phyloP scores from a whole-genome alignment of 352 stramenopile genomes.

The Phytophthora syringae region DNA sequence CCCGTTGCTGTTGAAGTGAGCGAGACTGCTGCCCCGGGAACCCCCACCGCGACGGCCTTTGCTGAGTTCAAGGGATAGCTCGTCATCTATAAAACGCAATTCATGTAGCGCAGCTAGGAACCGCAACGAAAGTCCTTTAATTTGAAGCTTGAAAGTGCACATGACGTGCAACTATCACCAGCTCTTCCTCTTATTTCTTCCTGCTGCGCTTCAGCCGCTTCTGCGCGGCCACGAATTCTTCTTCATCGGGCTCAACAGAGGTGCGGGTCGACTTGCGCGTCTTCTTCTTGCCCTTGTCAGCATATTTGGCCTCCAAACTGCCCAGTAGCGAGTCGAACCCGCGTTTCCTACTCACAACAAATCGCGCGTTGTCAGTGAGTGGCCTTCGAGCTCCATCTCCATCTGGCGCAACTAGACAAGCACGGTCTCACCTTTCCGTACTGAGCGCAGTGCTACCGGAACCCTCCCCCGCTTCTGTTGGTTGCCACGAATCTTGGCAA shows the following conservation, averaged over 20 bases:
- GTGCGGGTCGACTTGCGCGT: slow-evolving; percentile 34
- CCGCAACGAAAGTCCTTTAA: not conserved
- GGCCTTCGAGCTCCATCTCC: not conserved
- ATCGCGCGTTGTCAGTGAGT: slow-evolving; percentile 7
- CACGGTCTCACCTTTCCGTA: slow-evolving; percentile 42
- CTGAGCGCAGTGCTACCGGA: slow-evolving; percentile 41
- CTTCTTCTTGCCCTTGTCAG: slow-evolving; percentile 51
- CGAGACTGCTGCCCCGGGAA: slow-evolving; percentile 25
- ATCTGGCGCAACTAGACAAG: not conserved
- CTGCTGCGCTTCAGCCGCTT: slow-evolving; percentile 52
- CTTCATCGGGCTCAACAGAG: slow-evolving; percentile 54
- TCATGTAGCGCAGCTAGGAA: slow-evolving; percentile 11
- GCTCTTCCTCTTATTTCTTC: slow-evolving; percentile 34
- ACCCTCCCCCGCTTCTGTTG: slow-evolving; percentile 44
- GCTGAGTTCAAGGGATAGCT: slow-evolving; percentile 28
- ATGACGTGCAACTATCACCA: too few relatives aligned
- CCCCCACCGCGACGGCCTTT: slow-evolving; percentile 33
- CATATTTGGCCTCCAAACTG: slow-evolving; percentile 71
- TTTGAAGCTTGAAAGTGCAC: too few relatives aligned
- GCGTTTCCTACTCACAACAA: slow-evolving; percentile 46
- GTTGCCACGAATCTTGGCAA: slow-evolving; percentile 66
- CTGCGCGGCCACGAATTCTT: slow-evolving; percentile 68
- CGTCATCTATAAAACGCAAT: not conserved
- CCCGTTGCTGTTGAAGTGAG: slow-evolving; percentile 35
- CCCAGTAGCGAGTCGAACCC: slow-evolving; percentile 66